Evolutionary conservation across 768 basidiomycete species (phyloP), one percentile per base, ranked within the genome.

Genomic region (Rhizopogon vinicolor): DNA sequence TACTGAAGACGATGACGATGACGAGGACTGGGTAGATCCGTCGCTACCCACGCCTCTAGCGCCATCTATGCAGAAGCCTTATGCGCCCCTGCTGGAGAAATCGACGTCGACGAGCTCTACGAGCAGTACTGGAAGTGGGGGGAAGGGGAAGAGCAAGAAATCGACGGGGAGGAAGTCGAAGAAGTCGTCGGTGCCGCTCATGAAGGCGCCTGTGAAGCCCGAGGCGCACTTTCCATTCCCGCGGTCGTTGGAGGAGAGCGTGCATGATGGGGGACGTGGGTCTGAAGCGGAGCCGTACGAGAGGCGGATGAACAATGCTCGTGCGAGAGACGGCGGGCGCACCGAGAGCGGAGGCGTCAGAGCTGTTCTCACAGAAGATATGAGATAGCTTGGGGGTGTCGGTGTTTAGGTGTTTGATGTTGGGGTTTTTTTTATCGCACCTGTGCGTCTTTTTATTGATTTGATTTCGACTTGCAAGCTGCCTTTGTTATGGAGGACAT

Each of bases 341-440:
- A 92, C 90, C 58, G 87, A 90, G 73, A 92, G 89, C 63, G 89
- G 89, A 2, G 90, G 90, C n/a, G 87, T 92, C 31, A 86, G 83
- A 63, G 90, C 86, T 10, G 77, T 91, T 45, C 68, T 85, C 66
- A 78, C 80, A 60, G 74, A 80, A 60, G 71, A 68, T 28, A 56
- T 55, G 35, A 44, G 44, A 53, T 58, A 37, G 37, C 31, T 31
- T 44, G 31, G 19, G 56, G 58, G 25, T 44, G 51, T 51, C 46
- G 56, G 52, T 62, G 28, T 55, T 50, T 46, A 46, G 31, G 60
- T 41, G 48, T 57, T 43, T 66, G 41, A 6, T 39, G 53, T 62
- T 67, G 45, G 68, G 54, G 44, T 8, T 28, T 45, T 39, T 40
- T 53, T 54, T 35, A 40, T 29, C 25, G 43, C 58, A 46, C 42